phyloP scores from a whole-genome alignment of 139 green algal genomes.

The Spirogloea muscicola region DNA sequence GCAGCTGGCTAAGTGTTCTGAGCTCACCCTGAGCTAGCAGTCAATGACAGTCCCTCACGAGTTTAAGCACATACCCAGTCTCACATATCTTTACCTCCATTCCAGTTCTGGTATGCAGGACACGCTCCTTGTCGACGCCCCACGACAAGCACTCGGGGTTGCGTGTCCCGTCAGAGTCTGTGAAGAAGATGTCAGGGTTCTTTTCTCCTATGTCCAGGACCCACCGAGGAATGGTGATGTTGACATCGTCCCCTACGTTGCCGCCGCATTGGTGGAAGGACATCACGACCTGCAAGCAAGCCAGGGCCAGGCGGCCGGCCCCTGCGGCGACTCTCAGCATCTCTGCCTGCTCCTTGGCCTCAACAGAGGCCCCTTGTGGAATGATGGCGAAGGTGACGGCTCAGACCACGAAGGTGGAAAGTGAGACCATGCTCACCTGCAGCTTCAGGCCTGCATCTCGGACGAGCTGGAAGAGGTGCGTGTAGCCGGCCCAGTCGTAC shows the following conservation, averaged over 20 bases:
- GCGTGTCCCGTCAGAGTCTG: constrained; percentile 70
- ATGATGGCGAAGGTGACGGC: too few relatives aligned
- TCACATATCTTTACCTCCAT: constrained; percentile 56
- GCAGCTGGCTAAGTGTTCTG: too few relatives aligned
- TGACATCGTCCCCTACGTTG: constrained; percentile 46
- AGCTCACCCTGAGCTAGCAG: too few relatives aligned
- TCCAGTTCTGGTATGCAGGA: constrained; percentile 79
- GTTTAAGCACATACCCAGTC: background rate
- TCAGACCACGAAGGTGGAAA: too few relatives aligned
- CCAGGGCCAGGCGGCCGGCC: too few relatives aligned
- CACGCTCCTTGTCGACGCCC: constrained; percentile 74
- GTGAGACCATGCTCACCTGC: constrained; percentile 24
- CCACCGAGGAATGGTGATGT: constrained; percentile 89
- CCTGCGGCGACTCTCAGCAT: too few relatives aligned
- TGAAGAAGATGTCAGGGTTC: constrained; percentile 94
- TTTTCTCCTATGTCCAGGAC: constrained; percentile 76
- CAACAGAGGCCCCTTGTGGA: too few relatives aligned
- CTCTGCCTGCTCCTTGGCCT: too few relatives aligned
- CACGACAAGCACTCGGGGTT: constrained; percentile 92
- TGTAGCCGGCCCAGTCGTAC: constrained; percentile 42
- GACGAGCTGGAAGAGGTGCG: constrained; percentile 49
- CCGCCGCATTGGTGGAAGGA: constrained; percentile 45
- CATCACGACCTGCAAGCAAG: constrained; percentile 42
- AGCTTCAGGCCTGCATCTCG: constrained; percentile 64
- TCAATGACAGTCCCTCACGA: too few relatives aligned